Percentiles rank a stretch among this genome's conserved stretches.
Conservation (phyloP, 2,329 filamentous ascomycete genomes). For the Endocalyx cinctus region DNA sequence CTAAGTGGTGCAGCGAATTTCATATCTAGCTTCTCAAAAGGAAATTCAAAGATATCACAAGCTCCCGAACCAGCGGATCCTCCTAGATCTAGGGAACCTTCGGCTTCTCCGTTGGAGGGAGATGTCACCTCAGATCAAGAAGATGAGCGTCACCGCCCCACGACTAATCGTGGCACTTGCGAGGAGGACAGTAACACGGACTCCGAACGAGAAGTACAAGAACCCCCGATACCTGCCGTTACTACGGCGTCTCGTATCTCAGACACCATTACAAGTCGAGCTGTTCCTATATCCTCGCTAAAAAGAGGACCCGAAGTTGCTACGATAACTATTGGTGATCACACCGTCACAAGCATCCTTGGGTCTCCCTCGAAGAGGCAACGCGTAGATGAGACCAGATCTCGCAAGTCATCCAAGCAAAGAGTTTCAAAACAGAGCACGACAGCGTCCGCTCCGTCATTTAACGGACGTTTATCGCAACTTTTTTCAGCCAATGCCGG, state of each 20-base stretch:
- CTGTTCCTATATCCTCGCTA: conserved; percentile 26
- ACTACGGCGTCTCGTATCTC: conserved; percentile 25
- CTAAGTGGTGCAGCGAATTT: no score
- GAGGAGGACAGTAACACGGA: no score
- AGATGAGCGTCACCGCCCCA: no score
- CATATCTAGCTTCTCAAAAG: no score
- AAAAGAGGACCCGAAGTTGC: conserved; percentile 63
- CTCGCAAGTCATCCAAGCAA: conserved; percentile 25
- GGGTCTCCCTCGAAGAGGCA: conserved; percentile 50
- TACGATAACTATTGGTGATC: conserved; percentile 70
- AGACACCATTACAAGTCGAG: conserved; percentile 17
- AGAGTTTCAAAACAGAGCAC: conserved; percentile 21
- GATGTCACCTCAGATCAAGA: no score
- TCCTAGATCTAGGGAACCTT: conserved; percentile 5
- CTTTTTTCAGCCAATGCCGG: conserved; percentile 37
- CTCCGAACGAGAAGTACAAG: no score
- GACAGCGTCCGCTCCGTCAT: no score
- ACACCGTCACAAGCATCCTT: conserved; percentile 61
- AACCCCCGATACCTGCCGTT: conserved; percentile 30
- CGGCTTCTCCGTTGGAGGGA: no score
- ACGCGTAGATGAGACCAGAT: conserved; percentile 33
- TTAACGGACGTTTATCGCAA: conserved; percentile 39
- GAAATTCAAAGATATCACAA: no score
- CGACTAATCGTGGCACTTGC: no score
- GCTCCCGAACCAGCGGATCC: no score